These are phyloP conservation scores for Mycena metata DNA, from an alignment of 768 basidiomycete species.

Conservation along the genomic window DNA sequence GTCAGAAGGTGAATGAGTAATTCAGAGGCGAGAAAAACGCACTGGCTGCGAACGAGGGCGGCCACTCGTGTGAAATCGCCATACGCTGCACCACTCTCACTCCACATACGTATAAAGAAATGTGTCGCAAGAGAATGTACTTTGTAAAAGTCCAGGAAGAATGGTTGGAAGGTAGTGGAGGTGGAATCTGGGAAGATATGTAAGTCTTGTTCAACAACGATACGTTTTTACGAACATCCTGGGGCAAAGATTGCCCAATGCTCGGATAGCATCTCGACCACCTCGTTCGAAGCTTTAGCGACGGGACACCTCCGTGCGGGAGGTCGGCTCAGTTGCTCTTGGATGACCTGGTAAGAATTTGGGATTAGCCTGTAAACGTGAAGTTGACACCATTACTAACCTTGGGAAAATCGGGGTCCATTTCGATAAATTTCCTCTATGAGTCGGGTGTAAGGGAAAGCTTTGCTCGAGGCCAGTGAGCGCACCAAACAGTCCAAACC, in stretches of 20 bases:
- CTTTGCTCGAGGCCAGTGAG: constrained; percentile 20
- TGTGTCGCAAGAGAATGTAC: constrained; percentile 85
- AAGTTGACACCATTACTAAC: constrained; percentile 50
- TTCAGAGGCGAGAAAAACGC: constrained; percentile 48
- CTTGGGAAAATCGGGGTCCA: constrained; percentile 83
- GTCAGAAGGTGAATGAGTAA: constrained; percentile 25
- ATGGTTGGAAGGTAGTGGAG: constrained; percentile 85
- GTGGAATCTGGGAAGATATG: constrained; percentile 71
- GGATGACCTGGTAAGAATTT: constrained; percentile 65
- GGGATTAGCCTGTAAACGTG: constrained; percentile 30
- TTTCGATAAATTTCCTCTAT: constrained; percentile 77
- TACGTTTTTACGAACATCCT: constrained; percentile 71
- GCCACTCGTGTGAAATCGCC: constrained; percentile 86
- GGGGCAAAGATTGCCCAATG: constrained; percentile 90
- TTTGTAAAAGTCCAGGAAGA: constrained; percentile 87
- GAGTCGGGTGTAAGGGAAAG: constrained; percentile 4
- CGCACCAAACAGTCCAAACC: constrained; percentile 86
- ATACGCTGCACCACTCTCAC: constrained; percentile 82
- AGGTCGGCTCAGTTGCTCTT: constrained; percentile 85
- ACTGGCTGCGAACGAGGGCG: constrained; percentile 88
- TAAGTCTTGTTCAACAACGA: constrained; percentile 1
- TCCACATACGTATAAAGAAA: constrained; percentile 96
- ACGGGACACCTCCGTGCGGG: constrained; percentile 85
- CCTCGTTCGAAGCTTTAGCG: constrained; percentile 86
- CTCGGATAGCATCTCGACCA: constrained; percentile 86